These are phyloP conservation scores for Hyaloperonospora arabidopsidis DNA, from an alignment of 352 stramenopile genomes.

Conservation along the genomic window DNA sequence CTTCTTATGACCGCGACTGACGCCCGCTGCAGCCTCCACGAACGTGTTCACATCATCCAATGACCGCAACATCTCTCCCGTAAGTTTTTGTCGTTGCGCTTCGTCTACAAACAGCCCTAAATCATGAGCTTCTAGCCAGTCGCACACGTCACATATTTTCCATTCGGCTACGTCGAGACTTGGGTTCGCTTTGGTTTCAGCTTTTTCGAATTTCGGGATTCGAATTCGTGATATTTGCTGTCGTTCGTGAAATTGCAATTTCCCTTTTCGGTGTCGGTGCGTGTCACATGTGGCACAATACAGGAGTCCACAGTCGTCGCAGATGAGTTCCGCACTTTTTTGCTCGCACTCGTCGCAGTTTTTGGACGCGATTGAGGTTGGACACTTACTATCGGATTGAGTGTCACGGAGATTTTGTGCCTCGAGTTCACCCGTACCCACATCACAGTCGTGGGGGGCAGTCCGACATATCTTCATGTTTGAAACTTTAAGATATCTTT, in stretches of 20 bases:
- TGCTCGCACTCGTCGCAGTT: conserved; percentile 73
- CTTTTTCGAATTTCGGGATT: conserved; percentile 3
- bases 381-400: conserved; percentile 4
- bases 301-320: conserved; percentile 63
- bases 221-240: conserved; percentile 13
- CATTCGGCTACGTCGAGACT: conserved; percentile 17
- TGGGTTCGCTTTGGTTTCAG: conserved; percentile 4
- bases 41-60: conserved; percentile 40
- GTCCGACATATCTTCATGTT: too few relatives aligned
- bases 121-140: conserved; percentile 57
- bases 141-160: conserved; percentile 36
- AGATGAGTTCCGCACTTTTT: conserved; percentile 34
- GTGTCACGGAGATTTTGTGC: conserved; percentile 18
- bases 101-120: conserved; percentile 52
- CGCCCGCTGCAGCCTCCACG: conserved; percentile 37
- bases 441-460: conserved; percentile 36
- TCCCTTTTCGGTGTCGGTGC: conserved; percentile 72
- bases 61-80: conserved; percentile 41
- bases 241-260: conserved; percentile 62
- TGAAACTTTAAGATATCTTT: too few relatives aligned
- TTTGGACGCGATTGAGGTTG: conserved; percentile 4
- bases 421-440: conserved; percentile 27
- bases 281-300: conserved; percentile 66
- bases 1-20: conserved; percentile 69
- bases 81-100: conserved; percentile 31